A percentile compares a stretch with the other conserved stretches of the same genome.
phyloP scores from a whole-genome alignment of 768 basidiomycete species.

The Mycena indigotica region DNA sequence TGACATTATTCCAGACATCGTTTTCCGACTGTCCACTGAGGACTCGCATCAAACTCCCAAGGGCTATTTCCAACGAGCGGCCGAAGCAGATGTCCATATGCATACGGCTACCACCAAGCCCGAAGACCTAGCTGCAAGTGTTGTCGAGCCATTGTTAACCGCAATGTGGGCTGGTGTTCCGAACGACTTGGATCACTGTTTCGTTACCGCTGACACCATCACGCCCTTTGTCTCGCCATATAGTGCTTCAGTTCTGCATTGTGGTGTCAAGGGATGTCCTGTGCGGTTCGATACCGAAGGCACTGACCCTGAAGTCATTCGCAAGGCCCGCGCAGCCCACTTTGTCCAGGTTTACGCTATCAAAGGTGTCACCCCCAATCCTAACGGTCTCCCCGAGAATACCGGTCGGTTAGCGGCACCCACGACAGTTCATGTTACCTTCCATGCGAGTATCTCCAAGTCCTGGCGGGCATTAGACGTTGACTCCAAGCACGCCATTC shows the following conservation, averaged over 20 bases:
- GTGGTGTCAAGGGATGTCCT: slow-evolving; percentile 10
- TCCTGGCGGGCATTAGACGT: slow-evolving; percentile 16
- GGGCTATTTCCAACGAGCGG: slow-evolving; percentile 21
- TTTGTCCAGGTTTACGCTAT: slow-evolving; percentile 16
- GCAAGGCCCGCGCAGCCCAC: slow-evolving; percentile 12
- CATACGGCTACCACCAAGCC: slow-evolving; percentile 17
- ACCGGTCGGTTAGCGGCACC: slow-evolving; percentile 18
- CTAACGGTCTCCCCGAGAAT: slow-evolving; percentile 20
- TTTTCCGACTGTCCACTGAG: slow-evolving; percentile 17
- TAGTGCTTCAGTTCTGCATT: slow-evolving; percentile 19
- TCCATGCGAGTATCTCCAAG: slow-evolving; percentile 18
- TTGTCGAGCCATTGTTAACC: slow-evolving; percentile 18
- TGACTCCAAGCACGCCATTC: slow-evolving; percentile 4
- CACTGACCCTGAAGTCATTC: slow-evolving; percentile 1
- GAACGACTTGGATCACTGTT: slow-evolving; percentile 1
- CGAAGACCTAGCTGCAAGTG: slow-evolving; percentile 2
- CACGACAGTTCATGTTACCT: slow-evolving; percentile 14
- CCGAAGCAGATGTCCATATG: slow-evolving; percentile 18
- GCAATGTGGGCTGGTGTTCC: slow-evolving; percentile 10
- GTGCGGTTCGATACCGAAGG: slow-evolving; percentile 18
- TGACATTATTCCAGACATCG: slow-evolving; percentile 13
- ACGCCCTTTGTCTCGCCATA: slow-evolving; percentile 18
- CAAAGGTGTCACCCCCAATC: slow-evolving; percentile 5
- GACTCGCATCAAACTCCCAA: slow-evolving; percentile 20
- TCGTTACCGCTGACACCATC: slow-evolving; percentile 12